A percentile compares a stretch with the other conserved stretches of the same genome.
These are phyloP conservation scores for Botryosphaeria dothidea DNA, from an alignment of 2,329 filamentous ascomycete genomes.

Conservation along the genomic window DNA sequence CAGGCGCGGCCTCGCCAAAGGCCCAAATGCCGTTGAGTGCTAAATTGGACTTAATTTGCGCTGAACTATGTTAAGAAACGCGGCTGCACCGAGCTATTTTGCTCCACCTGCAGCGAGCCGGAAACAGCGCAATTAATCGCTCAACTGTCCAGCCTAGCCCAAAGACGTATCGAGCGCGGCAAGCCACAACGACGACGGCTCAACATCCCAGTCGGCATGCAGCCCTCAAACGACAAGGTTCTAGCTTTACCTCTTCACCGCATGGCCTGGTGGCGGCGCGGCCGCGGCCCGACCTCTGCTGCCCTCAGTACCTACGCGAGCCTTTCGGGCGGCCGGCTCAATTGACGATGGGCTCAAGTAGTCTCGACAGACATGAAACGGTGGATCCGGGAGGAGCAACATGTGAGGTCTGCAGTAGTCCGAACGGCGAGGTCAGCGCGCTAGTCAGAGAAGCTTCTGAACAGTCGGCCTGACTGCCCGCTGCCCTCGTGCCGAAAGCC, in stretches of 20 bases:
- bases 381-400: not conserved
- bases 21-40: not conserved
- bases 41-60: constrained; percentile 6
- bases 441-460: not conserved
- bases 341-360: not conserved
- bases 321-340: not conserved
- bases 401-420: not conserved
- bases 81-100: not conserved
- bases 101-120: not conserved
- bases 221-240: not conserved
- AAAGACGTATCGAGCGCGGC: not conserved
- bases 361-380: not conserved
- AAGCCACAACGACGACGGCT: constrained; percentile 3
- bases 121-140: not conserved
- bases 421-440: not conserved
- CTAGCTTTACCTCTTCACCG: not conserved
- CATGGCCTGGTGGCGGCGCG: not conserved
- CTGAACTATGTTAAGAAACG: not conserved
- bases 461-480: not conserved
- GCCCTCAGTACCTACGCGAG: not conserved
- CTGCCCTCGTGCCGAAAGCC: not conserved
- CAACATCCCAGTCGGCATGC: not conserved
- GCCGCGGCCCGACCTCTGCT: not conserved
- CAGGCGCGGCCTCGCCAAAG: not conserved
- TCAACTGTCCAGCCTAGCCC: not conserved